Evolutionary conservation across 106 monocot species (phyloP), one percentile per base, ranked within the genome.

Genomic region (Dioscorea zingiberensis): DNA sequence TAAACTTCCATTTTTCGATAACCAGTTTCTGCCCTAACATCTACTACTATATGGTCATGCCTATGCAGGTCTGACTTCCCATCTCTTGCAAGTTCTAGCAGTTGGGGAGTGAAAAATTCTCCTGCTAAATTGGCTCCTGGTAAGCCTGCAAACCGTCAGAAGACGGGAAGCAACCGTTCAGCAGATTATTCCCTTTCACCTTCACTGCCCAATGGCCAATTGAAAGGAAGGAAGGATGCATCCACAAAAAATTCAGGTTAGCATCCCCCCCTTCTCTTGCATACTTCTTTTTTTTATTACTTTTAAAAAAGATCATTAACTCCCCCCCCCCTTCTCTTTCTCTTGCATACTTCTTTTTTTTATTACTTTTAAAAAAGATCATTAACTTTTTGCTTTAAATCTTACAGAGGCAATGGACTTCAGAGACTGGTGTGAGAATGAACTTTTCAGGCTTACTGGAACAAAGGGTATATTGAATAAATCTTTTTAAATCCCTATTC

Each of bases 371-470:
- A 38, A 38, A 38, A 38, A 38, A 38, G 6, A 2, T 9, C 13
- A 28, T 69, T 63, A 68, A 22, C 18, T 48, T 27, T 62, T 24
- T 13, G 16, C 30, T 65, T 70, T 19, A 1, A 15, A 47, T 17
- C 14, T 22, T 81, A 25, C 98, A 99, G 98, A 93, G 71, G 98
- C 98, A n/a, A 74, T 70, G 75, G 93, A 87, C 60, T 99, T 99
- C 89, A 79, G 89, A 58, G 75, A 87, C 27, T 99, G 98, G 98
- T 99, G 86, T 4, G 93, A 86, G 65, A 61, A 55, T 60, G 93
- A 99, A 69, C 73, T 82, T 79, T 24, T 62, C 29, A 79, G 79
- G 64, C 88, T 99, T 27, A 99, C 98, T 19, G 89, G 98, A 19
- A 66, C 93, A 27, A 83, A 66, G 62, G 98, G 98, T 94, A 85